A percentile compares a stretch with the other conserved stretches of the same genome.
Evolutionary conservation across 2,329 filamentous ascomycete species (phyloP).

Genomic region (Aspergillus novoparasiticus): DNA sequence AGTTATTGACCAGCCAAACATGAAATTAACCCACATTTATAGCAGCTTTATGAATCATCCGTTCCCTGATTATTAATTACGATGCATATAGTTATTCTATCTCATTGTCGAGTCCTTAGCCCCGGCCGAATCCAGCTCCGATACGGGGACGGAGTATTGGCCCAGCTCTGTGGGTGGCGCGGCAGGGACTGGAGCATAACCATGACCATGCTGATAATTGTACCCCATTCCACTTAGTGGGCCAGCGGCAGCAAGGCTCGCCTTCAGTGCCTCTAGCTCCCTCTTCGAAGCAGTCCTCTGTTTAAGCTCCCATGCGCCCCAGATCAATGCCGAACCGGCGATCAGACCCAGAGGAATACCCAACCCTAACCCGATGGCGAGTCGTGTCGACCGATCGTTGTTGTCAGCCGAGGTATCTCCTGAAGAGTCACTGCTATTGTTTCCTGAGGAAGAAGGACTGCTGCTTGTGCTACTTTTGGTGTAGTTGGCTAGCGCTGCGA

Average conservation of each 20-base stretch:
- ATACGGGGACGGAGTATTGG: background rate
- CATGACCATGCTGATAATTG: background rate
- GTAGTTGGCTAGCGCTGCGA: slow-evolving; percentile 15
- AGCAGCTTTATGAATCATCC: no score
- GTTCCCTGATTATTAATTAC: no score
- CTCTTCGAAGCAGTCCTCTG: background rate
- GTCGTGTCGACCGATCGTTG: slow-evolving; percentile 1
- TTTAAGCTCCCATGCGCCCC: slow-evolving; percentile 2
- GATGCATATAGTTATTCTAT: background rate
- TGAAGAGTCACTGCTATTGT: background rate
- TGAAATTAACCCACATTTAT: no score
- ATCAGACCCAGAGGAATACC: slow-evolving; percentile 17
- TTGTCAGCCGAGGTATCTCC: background rate
- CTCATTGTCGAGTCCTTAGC: background rate
- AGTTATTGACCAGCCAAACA: no score
- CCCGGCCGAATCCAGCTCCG: background rate
- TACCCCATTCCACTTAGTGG: background rate
- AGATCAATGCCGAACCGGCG: background rate
- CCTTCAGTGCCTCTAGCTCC: background rate
- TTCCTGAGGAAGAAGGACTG: background rate
- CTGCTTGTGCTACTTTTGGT: no score
- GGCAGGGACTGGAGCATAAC: background rate
- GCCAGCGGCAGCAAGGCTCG: background rate
- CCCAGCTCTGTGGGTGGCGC: background rate
- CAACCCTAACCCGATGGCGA: slow-evolving; percentile 14